A percentile compares a stretch with the other conserved stretches of the same genome.
phyloP scores from a whole-genome alignment of 495 filamentous ascomycete genomes.

The Evansstolkia leycettana region DNA sequence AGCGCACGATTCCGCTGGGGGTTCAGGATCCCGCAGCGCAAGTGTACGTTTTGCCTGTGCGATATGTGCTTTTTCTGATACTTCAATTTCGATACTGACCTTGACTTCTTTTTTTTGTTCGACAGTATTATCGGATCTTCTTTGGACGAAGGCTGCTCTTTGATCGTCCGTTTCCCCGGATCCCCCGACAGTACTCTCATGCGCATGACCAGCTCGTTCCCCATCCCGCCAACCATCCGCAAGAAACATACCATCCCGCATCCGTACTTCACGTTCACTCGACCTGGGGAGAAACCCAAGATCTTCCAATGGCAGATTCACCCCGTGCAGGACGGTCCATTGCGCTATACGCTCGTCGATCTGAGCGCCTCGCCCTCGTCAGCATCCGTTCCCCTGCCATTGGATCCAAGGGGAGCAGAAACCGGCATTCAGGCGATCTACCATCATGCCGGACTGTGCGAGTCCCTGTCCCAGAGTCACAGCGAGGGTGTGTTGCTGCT shows the following conservation, averaged over 20 bases:
- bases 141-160: too few species aligned
- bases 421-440: background rate
- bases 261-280: constrained; percentile 1
- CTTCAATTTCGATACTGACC: too few species aligned
- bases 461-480: constrained; percentile 1
- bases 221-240: constrained; percentile 1
- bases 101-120: too few species aligned
- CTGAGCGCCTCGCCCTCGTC: too few species aligned
- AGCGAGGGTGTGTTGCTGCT: constrained; percentile 5
- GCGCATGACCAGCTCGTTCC: background rate
- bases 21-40: too few species aligned
- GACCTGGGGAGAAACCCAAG: background rate
- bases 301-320: constrained; percentile 4
- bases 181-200: too few species aligned
- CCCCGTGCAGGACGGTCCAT: background rate
- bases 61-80: too few species aligned
- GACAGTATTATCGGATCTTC: too few species aligned
- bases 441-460: constrained; percentile 3
- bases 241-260: background rate
- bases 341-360: constrained; percentile 3
- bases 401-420: background rate
- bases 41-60: too few species aligned
- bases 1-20: too few species aligned
- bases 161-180: too few species aligned
- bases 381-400: too few species aligned